Conservation (phyloP, 495 filamentous ascomycete genomes). For the Physcia stellaris region DNA sequence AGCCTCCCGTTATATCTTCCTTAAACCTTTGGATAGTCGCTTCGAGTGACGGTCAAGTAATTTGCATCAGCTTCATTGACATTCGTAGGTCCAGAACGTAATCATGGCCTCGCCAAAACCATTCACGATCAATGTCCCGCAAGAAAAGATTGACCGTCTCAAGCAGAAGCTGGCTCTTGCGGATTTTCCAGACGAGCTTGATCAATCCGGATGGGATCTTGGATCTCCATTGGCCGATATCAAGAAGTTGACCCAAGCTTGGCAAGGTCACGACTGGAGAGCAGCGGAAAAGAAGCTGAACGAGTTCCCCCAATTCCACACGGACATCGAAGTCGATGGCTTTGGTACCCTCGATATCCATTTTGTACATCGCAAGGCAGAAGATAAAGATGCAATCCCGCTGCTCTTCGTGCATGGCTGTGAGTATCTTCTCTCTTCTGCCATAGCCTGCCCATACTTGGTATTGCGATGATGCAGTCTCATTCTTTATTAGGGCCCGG, state of each 20-base stretch:
- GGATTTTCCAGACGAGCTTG: slow-evolving; percentile 27
- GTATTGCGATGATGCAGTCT: too few relatives aligned
- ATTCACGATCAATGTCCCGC: slow-evolving; percentile 26
- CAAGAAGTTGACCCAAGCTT: slow-evolving; percentile 23
- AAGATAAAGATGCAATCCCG: slow-evolving; percentile 23
- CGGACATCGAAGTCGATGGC: slow-evolving; percentile 27
- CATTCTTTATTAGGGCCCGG: too few relatives aligned
- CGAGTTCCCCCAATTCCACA: slow-evolving; percentile 28
- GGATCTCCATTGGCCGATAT: slow-evolving; percentile 28
- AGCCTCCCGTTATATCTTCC: too few relatives aligned
- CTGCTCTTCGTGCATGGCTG: slow-evolving; percentile 35
- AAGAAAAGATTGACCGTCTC: slow-evolving; percentile 23
- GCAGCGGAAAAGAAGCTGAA: slow-evolving; percentile 30
- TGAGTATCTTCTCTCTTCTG: slow-evolving; percentile 2
- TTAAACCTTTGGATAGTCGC: too few relatives aligned
- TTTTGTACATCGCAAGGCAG: slow-evolving; percentile 30
- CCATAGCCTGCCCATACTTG: too few relatives aligned
- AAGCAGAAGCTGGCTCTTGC: slow-evolving; percentile 24
- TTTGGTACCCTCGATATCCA: slow-evolving; percentile 30
- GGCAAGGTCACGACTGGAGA: slow-evolving; percentile 30
- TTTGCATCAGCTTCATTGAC: too few relatives aligned
- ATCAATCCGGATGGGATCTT: slow-evolving; percentile 24
- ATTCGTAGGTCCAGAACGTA: too few relatives aligned
- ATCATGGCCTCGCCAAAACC: slow-evolving; percentile 16
- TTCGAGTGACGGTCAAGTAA: too few relatives aligned